Conservation (phyloP, 352 stramenopile species). For the Detonula confervacea region DNA sequence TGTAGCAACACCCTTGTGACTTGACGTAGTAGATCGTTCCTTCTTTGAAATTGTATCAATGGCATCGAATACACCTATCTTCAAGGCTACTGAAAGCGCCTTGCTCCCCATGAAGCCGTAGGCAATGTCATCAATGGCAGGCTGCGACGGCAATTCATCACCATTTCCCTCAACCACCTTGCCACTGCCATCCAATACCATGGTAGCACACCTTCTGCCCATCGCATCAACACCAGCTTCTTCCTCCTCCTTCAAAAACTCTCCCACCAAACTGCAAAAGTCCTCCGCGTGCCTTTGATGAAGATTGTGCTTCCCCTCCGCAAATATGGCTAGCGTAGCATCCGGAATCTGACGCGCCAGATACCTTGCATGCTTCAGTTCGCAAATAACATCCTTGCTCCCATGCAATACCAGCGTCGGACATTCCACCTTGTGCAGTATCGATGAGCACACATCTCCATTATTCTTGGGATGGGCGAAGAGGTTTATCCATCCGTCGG, state of each 20-base stretch:
- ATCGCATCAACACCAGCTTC: background rate
- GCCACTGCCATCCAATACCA: too few relatives aligned
- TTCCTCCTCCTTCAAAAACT: background rate
- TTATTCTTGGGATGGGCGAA: background rate
- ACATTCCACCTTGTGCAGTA: slow-evolving; percentile 24
- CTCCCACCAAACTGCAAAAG: background rate
- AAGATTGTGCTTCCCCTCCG: background rate
- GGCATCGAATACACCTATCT: background rate
- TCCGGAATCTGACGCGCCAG: slow-evolving; percentile 22
- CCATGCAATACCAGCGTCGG: slow-evolving; percentile 38
- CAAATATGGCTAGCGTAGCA: background rate
- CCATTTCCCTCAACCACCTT: too few relatives aligned
- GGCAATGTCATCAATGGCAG: slow-evolving; percentile 34
- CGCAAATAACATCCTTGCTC: slow-evolving; percentile 28
- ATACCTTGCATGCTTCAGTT: slow-evolving; percentile 21
- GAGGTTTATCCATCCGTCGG: background rate
- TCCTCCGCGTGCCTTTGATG: background rate
- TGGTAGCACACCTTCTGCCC: too few relatives aligned
- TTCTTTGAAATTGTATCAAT: background rate
- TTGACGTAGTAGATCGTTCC: too few relatives aligned
- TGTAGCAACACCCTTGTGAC: too few relatives aligned
- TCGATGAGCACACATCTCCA: background rate
- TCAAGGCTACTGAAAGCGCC: slow-evolving; percentile 22
- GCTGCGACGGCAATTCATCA: too few relatives aligned
- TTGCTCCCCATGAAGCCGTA: slow-evolving; percentile 47